Base-by-base conservation (phyloP, 1,139 yeast genomes). In the Candida sp. region DNA sequence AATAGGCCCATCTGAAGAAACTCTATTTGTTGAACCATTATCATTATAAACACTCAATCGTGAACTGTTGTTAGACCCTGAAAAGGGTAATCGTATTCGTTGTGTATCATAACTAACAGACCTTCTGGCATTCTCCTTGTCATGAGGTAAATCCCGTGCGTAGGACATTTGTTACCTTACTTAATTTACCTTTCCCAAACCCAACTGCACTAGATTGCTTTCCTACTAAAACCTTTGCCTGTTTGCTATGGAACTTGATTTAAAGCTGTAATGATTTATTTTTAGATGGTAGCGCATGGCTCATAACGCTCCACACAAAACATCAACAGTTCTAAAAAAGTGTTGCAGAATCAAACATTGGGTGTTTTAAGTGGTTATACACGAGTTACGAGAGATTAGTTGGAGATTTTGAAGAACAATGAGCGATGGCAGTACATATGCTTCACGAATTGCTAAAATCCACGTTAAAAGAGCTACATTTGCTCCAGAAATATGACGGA, bases 91-190 rank as follows among this genome's bases (percentile, higher is more conserved):
- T 43, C 60, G 54, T 22, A 63, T 62, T 39, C 71, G 49, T 27
- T 57, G 61, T 15, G 55, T 55, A 35, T 65, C 70, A 49, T 66
- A 66, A 47, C 65, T 63, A 22, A 59, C 65, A 2, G 68, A 62
- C 33, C 64, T 52, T 27, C 68, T 54, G 27, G 61, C 54, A 33
- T 41, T 42, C 23, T 22, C 29, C 21, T 43, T 22, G 19, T 32
- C 34, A 32, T 32, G 34, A 32, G 34, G 34, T 32, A 32, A 11
- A 32, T 32, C 34, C 34, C 34, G 11, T 11, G 34, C 19, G 34
- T 32, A 32, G 34, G 34, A 32, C 34, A 32, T 32, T 15, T 6
- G 19, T 32, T 7, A 9, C 12, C 34, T 32, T 7, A 12, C 19
- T 12, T n/a, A 32, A 32, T 32, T 32, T 6, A 6, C 34, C 6